Percentiles rank a stretch among this genome's conserved stretches.
Conservation (phyloP, 2,329 filamentous ascomycete genomes). For the Calonectria pseudoturangicola region DNA sequence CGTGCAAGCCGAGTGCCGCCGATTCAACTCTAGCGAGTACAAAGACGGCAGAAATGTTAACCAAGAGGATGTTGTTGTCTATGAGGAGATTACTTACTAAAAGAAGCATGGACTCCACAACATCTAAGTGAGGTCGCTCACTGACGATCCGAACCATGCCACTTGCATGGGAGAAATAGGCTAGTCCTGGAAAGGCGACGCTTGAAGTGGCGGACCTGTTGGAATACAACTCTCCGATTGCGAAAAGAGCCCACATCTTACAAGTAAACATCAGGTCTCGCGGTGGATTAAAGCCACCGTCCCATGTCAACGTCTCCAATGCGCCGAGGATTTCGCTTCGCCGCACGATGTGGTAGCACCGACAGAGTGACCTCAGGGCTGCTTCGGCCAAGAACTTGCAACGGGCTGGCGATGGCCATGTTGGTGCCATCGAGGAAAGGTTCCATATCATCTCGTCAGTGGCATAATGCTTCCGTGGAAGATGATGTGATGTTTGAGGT, state of each 20-base stretch:
- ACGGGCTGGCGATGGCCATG: conserved; percentile 21
- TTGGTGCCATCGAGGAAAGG: not conserved
- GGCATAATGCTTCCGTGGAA: conserved; percentile 38
- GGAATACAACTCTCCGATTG: conserved; percentile 31
- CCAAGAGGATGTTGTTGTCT: not conserved
- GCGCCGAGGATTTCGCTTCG: conserved; percentile 32
- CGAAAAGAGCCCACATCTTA: conserved; percentile 40
- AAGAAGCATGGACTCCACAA: conserved; percentile 35
- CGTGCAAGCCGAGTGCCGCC: conserved; percentile 37
- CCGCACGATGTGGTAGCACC: conserved; percentile 34
- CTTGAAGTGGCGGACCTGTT: conserved; percentile 7
- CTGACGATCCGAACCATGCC: conserved; percentile 29
- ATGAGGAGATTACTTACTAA: not conserved
- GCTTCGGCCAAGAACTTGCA: conserved; percentile 27
- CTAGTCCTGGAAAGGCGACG: conserved; percentile 27
- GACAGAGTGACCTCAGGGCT: conserved; percentile 31
- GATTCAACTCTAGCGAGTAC: conserved; percentile 37
- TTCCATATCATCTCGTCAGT: conserved; percentile 8
- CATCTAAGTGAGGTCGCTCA: conserved; percentile 37
- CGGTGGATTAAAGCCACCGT: not conserved
- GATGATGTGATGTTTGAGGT: conserved; percentile 24
- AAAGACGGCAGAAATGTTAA: conserved; percentile 16
- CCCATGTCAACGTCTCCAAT: not conserved
- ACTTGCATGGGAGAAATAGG: conserved; percentile 38
- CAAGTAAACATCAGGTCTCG: not conserved